These are phyloP conservation scores for Circinella minor DNA, from an alignment of 371 early-diverging fungal genomes.

Conservation along the genomic window DNA sequence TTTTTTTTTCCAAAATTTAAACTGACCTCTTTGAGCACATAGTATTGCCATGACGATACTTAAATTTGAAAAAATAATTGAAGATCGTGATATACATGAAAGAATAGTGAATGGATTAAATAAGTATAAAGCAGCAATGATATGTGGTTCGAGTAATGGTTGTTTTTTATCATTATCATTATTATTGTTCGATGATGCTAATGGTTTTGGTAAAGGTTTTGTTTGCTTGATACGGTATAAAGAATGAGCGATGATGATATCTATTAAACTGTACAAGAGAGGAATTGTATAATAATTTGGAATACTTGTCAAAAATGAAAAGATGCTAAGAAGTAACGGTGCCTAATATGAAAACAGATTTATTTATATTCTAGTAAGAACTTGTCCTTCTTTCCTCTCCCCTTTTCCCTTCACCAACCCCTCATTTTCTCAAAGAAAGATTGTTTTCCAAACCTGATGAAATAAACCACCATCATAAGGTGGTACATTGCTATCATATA, in stretches of 20 bases:
- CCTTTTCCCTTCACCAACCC: neutral
- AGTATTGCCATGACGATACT: slow-evolving; percentile 70
- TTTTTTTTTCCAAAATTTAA: neutral
- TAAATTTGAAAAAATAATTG: slow-evolving; percentile 75
- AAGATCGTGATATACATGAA: slow-evolving; percentile 77
- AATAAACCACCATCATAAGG: slow-evolving; percentile 90
- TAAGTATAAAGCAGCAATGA: slow-evolving; percentile 68
- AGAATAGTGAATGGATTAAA: slow-evolving; percentile 85
- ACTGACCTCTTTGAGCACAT: slow-evolving; percentile 66
- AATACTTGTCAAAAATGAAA: slow-evolving; percentile 54
- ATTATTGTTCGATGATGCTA: slow-evolving; percentile 20
- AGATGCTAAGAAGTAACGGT: slow-evolving; percentile 76
- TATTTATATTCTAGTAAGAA: too few relatives aligned
- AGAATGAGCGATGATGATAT: slow-evolving; percentile 65
- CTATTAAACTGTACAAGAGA: slow-evolving; percentile 64
- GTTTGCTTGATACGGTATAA: slow-evolving; percentile 45
- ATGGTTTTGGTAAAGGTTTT: slow-evolving; percentile 1
- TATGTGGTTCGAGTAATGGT: slow-evolving; percentile 31
- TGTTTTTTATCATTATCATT: slow-evolving; percentile 3
- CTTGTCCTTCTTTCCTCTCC: neutral
- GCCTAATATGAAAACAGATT: slow-evolving; percentile 47
- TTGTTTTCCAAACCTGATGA: slow-evolving; percentile 70
- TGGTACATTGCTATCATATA: slow-evolving; percentile 75
- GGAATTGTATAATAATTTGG: slow-evolving; percentile 39
- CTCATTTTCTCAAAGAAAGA: neutral